A percentile compares a stretch with the other conserved stretches of the same genome.
phyloP scores from a whole-genome alignment of 78 protist genomes.

The Capsaspora owczarzaki region DNA sequence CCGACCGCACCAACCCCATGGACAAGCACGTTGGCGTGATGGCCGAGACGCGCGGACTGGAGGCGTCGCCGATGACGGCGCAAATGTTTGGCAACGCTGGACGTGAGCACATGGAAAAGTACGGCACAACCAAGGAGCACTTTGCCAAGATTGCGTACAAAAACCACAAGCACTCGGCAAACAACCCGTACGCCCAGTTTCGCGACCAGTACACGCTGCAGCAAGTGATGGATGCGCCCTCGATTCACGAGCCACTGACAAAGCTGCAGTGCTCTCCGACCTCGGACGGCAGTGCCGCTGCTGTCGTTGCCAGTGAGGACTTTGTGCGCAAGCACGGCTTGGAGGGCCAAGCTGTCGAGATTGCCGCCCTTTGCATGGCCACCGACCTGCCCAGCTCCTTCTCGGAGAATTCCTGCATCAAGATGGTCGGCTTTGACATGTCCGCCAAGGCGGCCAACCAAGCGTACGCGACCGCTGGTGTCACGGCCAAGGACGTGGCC shows the following conservation, averaged over 20 bases:
- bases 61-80: constrained; percentile 14
- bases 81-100: constrained; percentile 42
- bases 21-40: constrained; percentile 19
- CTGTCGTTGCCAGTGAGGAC: constrained; percentile 19
- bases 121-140: constrained; percentile 9
- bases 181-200: constrained; percentile 43
- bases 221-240: background rate
- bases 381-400: constrained; percentile 10
- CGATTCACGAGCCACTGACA: constrained; percentile 2
- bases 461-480: background rate
- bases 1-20: constrained; percentile 35
- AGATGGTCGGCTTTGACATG: constrained; percentile 25
- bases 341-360: constrained; percentile 27
- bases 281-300: constrained; percentile 36
- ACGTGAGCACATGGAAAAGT: constrained; percentile 15
- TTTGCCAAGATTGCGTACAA: constrained; percentile 28
- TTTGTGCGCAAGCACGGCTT: constrained; percentile 23
- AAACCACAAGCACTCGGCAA: constrained; percentile 39
- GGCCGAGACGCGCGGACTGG: constrained; percentile 13
- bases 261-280: constrained; percentile 38
- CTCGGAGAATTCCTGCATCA: background rate
- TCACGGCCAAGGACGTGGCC: constrained; percentile 16
- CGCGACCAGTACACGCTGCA: constrained; percentile 19
- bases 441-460: constrained; percentile 12
- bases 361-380: constrained; percentile 4